These are phyloP conservation scores for Leptographium lundbergii DNA, from an alignment of 2,329 filamentous ascomycete genomes.

Conservation along the genomic window DNA sequence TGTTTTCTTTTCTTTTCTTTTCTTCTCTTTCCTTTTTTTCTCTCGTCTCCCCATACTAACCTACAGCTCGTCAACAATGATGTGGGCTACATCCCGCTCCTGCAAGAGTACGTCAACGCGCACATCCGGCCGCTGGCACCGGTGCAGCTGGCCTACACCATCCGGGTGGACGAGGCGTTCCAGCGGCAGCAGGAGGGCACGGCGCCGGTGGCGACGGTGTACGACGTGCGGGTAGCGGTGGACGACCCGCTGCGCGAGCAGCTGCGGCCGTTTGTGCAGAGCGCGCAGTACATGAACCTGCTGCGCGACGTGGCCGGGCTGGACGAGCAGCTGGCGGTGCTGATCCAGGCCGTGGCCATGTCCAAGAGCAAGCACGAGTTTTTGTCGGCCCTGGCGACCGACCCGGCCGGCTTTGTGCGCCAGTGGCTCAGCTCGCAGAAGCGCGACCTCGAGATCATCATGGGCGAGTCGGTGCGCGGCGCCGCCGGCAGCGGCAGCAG, in stretches of 20 bases:
- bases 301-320: conserved; percentile 64
- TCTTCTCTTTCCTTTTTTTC: background rate
- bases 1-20: conserved; percentile 16
- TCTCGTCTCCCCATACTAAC: background rate
- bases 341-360: conserved; percentile 71
- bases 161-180: conserved; percentile 79
- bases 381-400: conserved; percentile 62
- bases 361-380: conserved; percentile 88
- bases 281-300: conserved; percentile 55
- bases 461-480: conserved; percentile 65
- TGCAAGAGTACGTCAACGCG: conserved; percentile 65
- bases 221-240: conserved; percentile 75
- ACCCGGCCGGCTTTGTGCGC: conserved; percentile 72
- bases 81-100: conserved; percentile 70
- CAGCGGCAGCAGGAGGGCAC: conserved; percentile 24
- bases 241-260: conserved; percentile 67
- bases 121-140: conserved; percentile 73
- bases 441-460: conserved; percentile 75
- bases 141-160: conserved; percentile 78
- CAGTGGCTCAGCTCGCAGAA: conserved; percentile 88
- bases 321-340: conserved; percentile 74
- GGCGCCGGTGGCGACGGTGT: conserved; percentile 63
- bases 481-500: conserved; percentile 17
- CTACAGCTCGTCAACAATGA: conserved; percentile 60
- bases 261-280: conserved; percentile 52